Evolutionary conservation across 108 stramenopile species (phyloP), one percentile per base, ranked within the genome.

Genomic region (Cyclotella kingstonii): DNA sequence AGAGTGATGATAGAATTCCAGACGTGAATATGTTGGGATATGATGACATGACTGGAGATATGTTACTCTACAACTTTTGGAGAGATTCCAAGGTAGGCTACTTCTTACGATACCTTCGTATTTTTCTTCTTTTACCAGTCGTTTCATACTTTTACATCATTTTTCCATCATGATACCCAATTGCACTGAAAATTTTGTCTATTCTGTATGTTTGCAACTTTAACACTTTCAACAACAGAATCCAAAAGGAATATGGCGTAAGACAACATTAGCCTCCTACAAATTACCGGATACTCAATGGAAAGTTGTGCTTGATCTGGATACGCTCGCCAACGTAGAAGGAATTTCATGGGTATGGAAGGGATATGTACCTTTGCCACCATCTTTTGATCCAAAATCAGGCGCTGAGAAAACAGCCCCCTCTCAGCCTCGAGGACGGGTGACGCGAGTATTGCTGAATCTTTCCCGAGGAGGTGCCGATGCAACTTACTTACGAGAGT

Each of bases 391-490:
- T 81, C 69, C 80, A 18, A 28, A 60, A 27, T 78, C 77, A 22
- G 65, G 74, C n/a, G 66, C 55, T 5, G 52, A 67, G 33, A 9
- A 53, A 0, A 3, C 19, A 39, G 54, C 21, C 27, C 39, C 66
- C 23, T 48, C 55, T 27, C 14, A 30, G 1, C 66, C 66, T 6
- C 35, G 49, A 40, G 60, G 60, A 4, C 64, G 55, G 30, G 83
- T 83, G 8, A 86, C 82, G 23, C 63, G 92, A 18, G 74, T 74
- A 4, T 63, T 96, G 54, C 29, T 93, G 18, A 63, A 51, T 23
- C 81, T 94, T 9, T 90, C 86, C 19, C 81, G 88, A 43, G 95
- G 95, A 56, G 96, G 96, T 36, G 80, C 89, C 54, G 96, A 97
- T 84, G 96, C 96, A 6, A 76, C 60, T 27, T 76, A 85, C 55